Evolutionary conservation across 2,329 filamentous ascomycete genomes (phyloP).

Genomic region (Colletotrichum australisinense): DNA sequence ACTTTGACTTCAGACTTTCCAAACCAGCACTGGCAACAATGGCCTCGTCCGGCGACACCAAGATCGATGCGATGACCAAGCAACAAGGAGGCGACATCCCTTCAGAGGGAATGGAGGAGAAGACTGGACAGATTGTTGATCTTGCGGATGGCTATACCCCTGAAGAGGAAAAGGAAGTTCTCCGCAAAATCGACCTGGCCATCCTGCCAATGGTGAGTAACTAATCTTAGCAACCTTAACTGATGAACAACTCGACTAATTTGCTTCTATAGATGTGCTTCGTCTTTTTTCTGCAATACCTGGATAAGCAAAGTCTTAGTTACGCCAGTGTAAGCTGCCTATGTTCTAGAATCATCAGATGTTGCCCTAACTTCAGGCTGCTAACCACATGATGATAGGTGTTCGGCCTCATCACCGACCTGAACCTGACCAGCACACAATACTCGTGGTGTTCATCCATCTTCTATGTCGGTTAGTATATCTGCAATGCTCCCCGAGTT

Average conservation of each 20-base stretch:
- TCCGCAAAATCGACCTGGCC: slow-evolving; percentile 47
- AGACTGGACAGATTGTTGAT: slow-evolving; percentile 35
- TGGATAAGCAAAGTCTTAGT: slow-evolving; percentile 61
- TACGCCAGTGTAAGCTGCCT: slow-evolving; percentile 50
- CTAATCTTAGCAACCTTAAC: neutral
- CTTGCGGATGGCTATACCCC: slow-evolving; percentile 38
- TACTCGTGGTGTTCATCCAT: slow-evolving; percentile 61
- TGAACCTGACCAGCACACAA: slow-evolving; percentile 55
- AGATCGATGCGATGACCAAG: neutral
- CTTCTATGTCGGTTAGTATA: slow-evolving; percentile 45
- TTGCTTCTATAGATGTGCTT: slow-evolving; percentile 48
- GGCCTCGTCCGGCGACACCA: neutral
- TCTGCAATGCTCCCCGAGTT: accelerated
- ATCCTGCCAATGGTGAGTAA: slow-evolving; percentile 44
- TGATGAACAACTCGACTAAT: neutral
- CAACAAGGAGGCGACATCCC: neutral
- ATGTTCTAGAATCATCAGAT: neutral
- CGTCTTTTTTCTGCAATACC: slow-evolving; percentile 56
- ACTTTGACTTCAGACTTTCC: neutral
- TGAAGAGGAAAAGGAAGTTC: slow-evolving; percentile 46
- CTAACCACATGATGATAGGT: slow-evolving; percentile 39
- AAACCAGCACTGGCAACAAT: neutral
- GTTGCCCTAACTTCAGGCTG: neutral
- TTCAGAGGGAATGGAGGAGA: slow-evolving; percentile 25
- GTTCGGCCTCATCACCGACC: slow-evolving; percentile 58